phyloP scores from a whole-genome alignment of 768 basidiomycete genomes.

The Lactifluus subvellereus region DNA sequence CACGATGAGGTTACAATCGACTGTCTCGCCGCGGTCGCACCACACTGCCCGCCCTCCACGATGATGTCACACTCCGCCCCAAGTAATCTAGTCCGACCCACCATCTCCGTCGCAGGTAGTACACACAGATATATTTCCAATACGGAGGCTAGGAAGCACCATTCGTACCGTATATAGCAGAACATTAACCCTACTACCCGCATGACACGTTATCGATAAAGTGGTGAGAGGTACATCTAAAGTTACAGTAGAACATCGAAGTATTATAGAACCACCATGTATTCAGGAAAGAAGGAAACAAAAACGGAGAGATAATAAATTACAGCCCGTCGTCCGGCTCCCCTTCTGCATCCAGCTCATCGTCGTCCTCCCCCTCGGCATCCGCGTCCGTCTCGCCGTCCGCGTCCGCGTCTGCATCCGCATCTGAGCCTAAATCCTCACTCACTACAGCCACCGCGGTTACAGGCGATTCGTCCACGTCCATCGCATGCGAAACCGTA shows the following conservation, averaged over 20 bases:
- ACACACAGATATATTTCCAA: conserved; percentile 4
- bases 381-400: conserved; percentile 43
- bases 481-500: conserved; percentile 5
- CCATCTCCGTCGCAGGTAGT: neutral
- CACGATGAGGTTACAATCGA: too few relatives aligned
- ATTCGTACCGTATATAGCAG: neutral
- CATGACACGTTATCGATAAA: conserved; percentile 1
- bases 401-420: conserved; percentile 27
- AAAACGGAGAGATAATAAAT: conserved; percentile 12
- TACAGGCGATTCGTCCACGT: conserved; percentile 26
- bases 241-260: conserved; percentile 15
- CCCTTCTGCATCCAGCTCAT: conserved; percentile 32
- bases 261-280: conserved; percentile 15
- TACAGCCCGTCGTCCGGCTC: conserved; percentile 29
- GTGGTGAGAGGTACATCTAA: conserved; percentile 18
- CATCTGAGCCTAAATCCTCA: conserved; percentile 6
- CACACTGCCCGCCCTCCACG: neutral
- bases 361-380: conserved; percentile 34
- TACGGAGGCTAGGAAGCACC: conserved; percentile 1
- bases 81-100: too few relatives aligned
- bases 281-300: conserved; percentile 8
- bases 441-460: neutral
- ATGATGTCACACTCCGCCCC: neutral
- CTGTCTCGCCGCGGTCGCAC: too few relatives aligned
- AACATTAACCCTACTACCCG: neutral